Percentiles rank a stretch among this genome's conserved stretches.
Conservation (phyloP, 768 basidiomycete species). For the Mycena albidolilacea region DNA sequence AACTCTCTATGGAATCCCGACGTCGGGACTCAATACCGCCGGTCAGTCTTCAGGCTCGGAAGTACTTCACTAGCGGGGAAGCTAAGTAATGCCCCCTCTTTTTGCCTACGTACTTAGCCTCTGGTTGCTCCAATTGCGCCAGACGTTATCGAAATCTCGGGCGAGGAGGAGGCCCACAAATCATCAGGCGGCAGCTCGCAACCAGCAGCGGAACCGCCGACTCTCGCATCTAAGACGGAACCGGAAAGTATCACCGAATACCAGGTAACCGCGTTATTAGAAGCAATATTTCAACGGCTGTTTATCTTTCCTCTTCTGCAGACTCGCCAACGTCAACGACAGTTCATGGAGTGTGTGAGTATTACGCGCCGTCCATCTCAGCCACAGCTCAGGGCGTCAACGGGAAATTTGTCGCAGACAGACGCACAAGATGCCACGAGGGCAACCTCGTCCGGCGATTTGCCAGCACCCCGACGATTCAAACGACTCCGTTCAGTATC, state of each 20-base stretch:
- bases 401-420: neutral
- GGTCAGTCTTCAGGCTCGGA: neutral
- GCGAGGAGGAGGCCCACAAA: conserved; percentile 4
- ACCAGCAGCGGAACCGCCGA: neutral
- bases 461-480: conserved; percentile 4
- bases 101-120: neutral
- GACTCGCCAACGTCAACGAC: neutral
- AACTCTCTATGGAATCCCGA: neutral
- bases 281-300: neutral
- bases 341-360: conserved; percentile 17
- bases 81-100: neutral
- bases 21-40: neutral
- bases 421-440: neutral
- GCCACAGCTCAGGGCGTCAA: neutral
- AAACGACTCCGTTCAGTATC: conserved; percentile 19
- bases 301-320: neutral
- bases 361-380: neutral
- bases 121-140: neutral
- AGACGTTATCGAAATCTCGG: conserved; percentile 31
- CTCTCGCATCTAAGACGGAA: neutral
- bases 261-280: neutral
- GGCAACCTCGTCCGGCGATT: neutral
- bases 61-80: neutral
- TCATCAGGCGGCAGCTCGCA: neutral
- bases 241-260: neutral